Percentiles rank a stretch among this genome's conserved stretches.
These are phyloP conservation scores for Xylaria bambusicola DNA, from an alignment of 495 filamentous ascomycete genomes.

Conservation along the genomic window DNA sequence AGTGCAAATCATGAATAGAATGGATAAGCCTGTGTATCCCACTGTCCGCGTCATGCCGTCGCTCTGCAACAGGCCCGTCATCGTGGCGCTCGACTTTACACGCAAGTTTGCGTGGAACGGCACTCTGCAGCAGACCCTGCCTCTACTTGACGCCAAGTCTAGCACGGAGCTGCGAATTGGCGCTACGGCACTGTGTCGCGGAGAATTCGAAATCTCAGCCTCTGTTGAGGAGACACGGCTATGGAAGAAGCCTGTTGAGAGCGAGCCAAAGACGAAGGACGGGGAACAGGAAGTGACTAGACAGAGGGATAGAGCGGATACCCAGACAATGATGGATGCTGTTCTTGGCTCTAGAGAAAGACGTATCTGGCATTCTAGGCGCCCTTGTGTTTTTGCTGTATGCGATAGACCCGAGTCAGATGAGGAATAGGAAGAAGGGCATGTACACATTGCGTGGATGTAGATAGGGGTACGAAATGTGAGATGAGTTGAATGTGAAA, in stretches of 20 bases:
- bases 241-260: constrained; percentile 33
- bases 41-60: constrained; percentile 76
- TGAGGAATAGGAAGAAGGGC: constrained; percentile 2
- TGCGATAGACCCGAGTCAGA: constrained; percentile 34
- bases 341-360: constrained; percentile 61
- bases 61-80: constrained; percentile 70
- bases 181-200: constrained; percentile 71
- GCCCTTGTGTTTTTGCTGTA: constrained; percentile 64
- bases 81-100: constrained; percentile 79
- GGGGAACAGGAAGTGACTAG: constrained; percentile 20
- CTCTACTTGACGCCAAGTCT: constrained; percentile 57
- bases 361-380: constrained; percentile 71
- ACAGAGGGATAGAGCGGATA: constrained; percentile 48
- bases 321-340: constrained; percentile 55
- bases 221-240: constrained; percentile 75
- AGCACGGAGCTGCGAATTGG: constrained; percentile 60
- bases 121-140: constrained; percentile 72
- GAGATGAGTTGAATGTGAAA: not conserved
- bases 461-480: not conserved
- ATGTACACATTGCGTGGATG: too few species aligned
- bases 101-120: constrained; percentile 83
- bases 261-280: constrained; percentile 31
- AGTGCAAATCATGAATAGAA: constrained; percentile 72
- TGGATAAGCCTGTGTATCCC: constrained; percentile 64
- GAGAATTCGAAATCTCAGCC: constrained; percentile 80